Evolutionary conservation across 2,329 filamentous ascomycete species (phyloP).

Genomic region (Purpureocillium lavendulum): DNA sequence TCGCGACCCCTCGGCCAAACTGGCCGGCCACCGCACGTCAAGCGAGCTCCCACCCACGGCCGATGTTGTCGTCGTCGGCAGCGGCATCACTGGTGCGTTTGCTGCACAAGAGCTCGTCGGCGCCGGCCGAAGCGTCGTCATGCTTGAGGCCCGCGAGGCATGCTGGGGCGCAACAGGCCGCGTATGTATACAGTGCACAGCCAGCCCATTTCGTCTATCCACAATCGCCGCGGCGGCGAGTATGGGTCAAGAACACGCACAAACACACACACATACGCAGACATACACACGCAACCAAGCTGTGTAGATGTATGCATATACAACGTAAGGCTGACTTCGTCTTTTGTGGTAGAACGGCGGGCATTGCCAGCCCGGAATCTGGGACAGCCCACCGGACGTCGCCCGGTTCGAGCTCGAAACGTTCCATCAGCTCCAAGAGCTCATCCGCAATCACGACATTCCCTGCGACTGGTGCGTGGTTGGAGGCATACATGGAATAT

Average conservation of each 20-base stretch:
- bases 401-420: constrained; percentile 66
- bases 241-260: no score
- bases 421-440: constrained; percentile 48
- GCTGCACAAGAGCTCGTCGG: constrained; percentile 55
- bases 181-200: no score
- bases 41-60: constrained; percentile 49
- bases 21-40: constrained; percentile 63
- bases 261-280: no score
- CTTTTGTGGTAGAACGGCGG: constrained; percentile 54
- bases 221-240: no score
- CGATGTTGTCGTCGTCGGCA: constrained; percentile 66
- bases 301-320: no score
- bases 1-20: constrained; percentile 51
- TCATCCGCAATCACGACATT: constrained; percentile 50
- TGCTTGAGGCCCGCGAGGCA: constrained; percentile 71
- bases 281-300: no score
- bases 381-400: constrained; percentile 48
- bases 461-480: constrained; percentile 62
- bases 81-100: constrained; percentile 68
- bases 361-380: constrained; percentile 64
- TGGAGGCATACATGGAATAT: constrained; percentile 56
- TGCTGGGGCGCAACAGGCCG: constrained; percentile 77
- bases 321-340: no score
- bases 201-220: no score
- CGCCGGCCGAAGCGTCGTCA: constrained; percentile 47